Evolutionary conservation across 257 asterid species (phyloP).

Genomic region (Dorcoceras hygrometricum): DNA sequence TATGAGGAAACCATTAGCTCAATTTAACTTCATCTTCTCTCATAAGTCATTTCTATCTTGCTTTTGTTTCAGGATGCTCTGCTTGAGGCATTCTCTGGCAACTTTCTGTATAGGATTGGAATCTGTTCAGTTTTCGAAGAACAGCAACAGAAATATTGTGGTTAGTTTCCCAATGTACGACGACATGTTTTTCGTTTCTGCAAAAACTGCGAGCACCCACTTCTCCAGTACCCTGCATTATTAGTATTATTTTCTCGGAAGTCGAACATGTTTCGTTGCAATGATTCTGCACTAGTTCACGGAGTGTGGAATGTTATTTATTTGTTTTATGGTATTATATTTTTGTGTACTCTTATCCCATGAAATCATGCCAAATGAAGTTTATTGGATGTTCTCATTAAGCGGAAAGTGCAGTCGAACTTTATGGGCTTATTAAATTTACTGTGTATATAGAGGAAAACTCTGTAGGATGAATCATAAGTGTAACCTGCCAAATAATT

Average conservation of each 20-base stretch:
- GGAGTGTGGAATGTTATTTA: neutral
- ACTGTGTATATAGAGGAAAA: neutral
- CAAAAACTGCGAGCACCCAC: neutral
- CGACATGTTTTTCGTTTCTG: neutral
- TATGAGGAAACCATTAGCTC: no score
- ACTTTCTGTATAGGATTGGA: slow-evolving; percentile 31
- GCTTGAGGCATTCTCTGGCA: slow-evolving; percentile 50
- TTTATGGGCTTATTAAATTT: neutral
- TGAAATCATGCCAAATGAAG: neutral
- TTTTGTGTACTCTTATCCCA: neutral
- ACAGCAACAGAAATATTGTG: slow-evolving; percentile 30
- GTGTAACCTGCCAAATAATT: neutral
- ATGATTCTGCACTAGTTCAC: neutral
- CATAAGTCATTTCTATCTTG: neutral
- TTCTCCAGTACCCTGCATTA: neutral
- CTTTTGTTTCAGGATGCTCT: slow-evolving; percentile 46
- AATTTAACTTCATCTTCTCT: neutral
- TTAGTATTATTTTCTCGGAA: neutral
- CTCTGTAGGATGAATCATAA: slow-evolving; percentile 4
- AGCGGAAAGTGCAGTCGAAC: neutral
- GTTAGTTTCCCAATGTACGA: slow-evolving; percentile 29
- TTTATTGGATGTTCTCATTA: neutral
- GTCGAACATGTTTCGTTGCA: neutral
- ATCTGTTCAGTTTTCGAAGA: slow-evolving; percentile 26
- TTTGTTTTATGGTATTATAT: neutral